Base-by-base conservation (phyloP, 192 early-diverging fungal genomes). In the Linnemannia exigua region DNA sequence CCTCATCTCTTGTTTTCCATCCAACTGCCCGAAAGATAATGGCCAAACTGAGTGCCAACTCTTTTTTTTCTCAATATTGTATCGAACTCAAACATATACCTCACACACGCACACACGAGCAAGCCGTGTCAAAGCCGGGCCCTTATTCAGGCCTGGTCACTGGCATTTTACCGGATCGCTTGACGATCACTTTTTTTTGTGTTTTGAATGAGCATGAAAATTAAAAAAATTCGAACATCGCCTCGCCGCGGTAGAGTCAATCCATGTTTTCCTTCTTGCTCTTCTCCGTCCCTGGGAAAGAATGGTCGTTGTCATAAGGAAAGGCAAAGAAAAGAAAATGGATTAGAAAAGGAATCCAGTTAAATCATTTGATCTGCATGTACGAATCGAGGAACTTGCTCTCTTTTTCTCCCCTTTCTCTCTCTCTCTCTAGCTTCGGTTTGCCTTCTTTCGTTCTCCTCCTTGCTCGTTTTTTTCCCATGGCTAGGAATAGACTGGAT, bases 221-320 rank as follows among this genome's bases (percentile, higher is more conserved):
- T 44, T n/a, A n/a, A 44, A 44, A 6, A 3, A 44, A 44, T 44
- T 9, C 9, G 41, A 44, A 44, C 41, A 44, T 44, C 41, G 41
- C 9, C 41, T 44, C 41, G 41, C 41, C 41, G 41, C 41, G 41
- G n/a, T n/a, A n/a, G n/a, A n/a, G n/a, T n/a, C n/a, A n/a, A n/a
- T n/a, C n/a, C n/a, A n/a, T n/a, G n/a, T n/a, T 50, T 36, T 76
- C 38, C 67, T 38, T 74, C 37, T 19, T 68, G 16, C 25, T 46
- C 66, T n/a, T 66, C 38, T 75, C 35, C 36, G 16, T 17, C 12
- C 38, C 71, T 70, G 28, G 41, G n/a, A n/a, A n/a, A n/a, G n/a
- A 6, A 44, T 44, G 41, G 5, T 44, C 41, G 41, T 44, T 44
- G 9, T 44, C 9, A 9, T 44, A 9, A 6, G 41, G 41, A 9